These are phyloP conservation scores for Fusarium camptoceras DNA, from an alignment of 2,329 filamentous ascomycete species.

Conservation along the genomic window DNA sequence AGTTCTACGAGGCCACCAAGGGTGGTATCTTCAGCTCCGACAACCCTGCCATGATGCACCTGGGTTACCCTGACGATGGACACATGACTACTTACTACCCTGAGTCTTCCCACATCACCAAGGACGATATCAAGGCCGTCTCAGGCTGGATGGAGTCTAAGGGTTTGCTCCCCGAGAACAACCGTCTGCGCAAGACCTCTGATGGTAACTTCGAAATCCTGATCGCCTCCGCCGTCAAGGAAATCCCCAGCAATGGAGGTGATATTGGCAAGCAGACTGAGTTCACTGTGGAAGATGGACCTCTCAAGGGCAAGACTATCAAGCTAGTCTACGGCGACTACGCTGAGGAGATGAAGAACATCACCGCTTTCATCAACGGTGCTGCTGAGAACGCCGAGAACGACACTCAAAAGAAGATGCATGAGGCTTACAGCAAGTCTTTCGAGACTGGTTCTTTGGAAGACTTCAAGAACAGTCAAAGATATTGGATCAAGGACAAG, in stretches of 20 bases:
- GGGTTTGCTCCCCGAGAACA: conserved; percentile 80
- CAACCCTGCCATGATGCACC: conserved; percentile 74
- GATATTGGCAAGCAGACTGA: conserved; percentile 75
- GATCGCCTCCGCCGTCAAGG: conserved; percentile 75
- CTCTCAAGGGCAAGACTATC: conserved; percentile 74
- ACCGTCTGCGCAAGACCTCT: conserved; percentile 74
- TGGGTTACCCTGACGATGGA: conserved; percentile 79
- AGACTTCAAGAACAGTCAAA: conserved; percentile 83
- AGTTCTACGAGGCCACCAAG: conserved; percentile 74
- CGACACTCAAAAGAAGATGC: conserved; percentile 79
- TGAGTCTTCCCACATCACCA: conserved; percentile 77
- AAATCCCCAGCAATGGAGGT: conserved; percentile 70
- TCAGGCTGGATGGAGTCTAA: conserved; percentile 80
- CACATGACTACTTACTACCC: conserved; percentile 88
- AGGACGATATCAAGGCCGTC: conserved; percentile 78
- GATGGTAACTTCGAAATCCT: conserved; percentile 76
- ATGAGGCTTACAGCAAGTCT: conserved; percentile 78
- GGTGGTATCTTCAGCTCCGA: conserved; percentile 78
- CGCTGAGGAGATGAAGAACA: conserved; percentile 75
- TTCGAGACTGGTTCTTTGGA: conserved; percentile 80
- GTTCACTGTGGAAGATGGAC: conserved; percentile 69
- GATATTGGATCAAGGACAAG: conserved; percentile 86
- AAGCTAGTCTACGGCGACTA: conserved; percentile 82
- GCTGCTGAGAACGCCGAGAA: conserved; percentile 78
- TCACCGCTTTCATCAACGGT: conserved; percentile 74